Evolutionary conservation across 306 rosid genomes (phyloP).

Genomic region (Prunus salicina): DNA sequence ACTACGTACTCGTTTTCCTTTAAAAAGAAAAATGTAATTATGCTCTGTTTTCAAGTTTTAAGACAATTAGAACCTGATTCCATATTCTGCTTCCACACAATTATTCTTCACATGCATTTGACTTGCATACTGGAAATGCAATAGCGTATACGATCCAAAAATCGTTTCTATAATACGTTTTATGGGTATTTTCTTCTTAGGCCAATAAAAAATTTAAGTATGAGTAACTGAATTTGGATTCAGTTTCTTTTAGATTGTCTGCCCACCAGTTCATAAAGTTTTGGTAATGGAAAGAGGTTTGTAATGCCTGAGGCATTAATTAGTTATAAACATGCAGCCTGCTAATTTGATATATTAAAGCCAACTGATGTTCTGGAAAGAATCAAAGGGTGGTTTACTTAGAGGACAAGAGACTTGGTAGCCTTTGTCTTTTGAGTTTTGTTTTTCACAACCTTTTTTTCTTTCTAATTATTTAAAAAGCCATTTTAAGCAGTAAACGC

Average conservation of each 20-base stretch:
- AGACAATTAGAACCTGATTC: background rate
- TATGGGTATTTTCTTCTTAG: too few relatives aligned
- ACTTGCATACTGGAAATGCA: background rate
- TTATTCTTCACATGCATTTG: background rate
- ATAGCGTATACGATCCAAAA: background rate
- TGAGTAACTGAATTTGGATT: too few relatives aligned
- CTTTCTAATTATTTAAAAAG: background rate
- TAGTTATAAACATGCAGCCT: background rate
- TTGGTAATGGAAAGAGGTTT: background rate
- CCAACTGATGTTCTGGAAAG: background rate
- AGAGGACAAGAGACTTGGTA: slow-evolving; percentile 1
- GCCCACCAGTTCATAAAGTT: background rate
- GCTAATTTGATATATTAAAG: background rate
- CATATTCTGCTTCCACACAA: background rate
- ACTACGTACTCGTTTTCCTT: background rate
- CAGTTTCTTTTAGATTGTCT: too few relatives aligned
- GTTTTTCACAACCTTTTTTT: background rate
- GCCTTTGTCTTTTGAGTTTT: background rate
- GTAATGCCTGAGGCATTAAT: background rate
- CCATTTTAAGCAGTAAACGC: background rate
- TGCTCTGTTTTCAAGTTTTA: background rate
- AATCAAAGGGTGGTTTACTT: slow-evolving; percentile 1
- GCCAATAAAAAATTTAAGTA: too few relatives aligned
- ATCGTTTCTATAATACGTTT: too few relatives aligned
- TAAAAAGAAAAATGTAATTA: background rate